Conservation (phyloP, 75 land plant genomes). For the Picea glauca region DNA sequence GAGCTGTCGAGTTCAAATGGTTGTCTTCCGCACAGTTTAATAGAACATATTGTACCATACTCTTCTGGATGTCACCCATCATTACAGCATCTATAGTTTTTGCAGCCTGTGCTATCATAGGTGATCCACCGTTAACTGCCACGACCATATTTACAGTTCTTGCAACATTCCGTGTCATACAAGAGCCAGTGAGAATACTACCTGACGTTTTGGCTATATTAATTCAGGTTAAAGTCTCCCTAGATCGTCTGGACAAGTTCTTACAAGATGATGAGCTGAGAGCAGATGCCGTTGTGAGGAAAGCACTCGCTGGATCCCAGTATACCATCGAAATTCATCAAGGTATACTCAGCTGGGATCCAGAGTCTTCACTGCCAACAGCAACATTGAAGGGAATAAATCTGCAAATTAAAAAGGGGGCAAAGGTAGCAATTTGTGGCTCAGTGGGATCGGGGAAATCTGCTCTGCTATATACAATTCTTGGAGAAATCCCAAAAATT, state of each 20-base stretch:
- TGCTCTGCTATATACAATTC: slow-evolving; percentile 50
- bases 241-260: slow-evolving; percentile 54
- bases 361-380: slow-evolving; percentile 31
- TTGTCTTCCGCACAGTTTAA: slow-evolving; percentile 32
- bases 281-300: slow-evolving; percentile 23
- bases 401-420: slow-evolving; percentile 37
- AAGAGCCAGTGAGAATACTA: slow-evolving; percentile 58
- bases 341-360: slow-evolving; percentile 64
- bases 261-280: slow-evolving; percentile 66
- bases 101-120: slow-evolving; percentile 27
- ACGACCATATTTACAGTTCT: slow-evolving; percentile 58
- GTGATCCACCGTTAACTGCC: slow-evolving; percentile 43
- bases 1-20: slow-evolving; percentile 61
- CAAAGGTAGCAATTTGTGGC: slow-evolving; percentile 76
- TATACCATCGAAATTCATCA: slow-evolving; percentile 24
- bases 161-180: slow-evolving; percentile 51
- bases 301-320: neutral
- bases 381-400: slow-evolving; percentile 47
- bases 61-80: slow-evolving; percentile 73
- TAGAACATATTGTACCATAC: slow-evolving; percentile 26
- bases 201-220: slow-evolving; percentile 55
- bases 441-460: slow-evolving; percentile 80
- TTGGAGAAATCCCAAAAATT: slow-evolving; percentile 71
- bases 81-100: slow-evolving; percentile 46
- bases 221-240: slow-evolving; percentile 70